Evolutionary conservation across 208 protist species (phyloP), one percentile per base, ranked within the genome.

Genomic region (Wallacemonas collosoma): DNA sequence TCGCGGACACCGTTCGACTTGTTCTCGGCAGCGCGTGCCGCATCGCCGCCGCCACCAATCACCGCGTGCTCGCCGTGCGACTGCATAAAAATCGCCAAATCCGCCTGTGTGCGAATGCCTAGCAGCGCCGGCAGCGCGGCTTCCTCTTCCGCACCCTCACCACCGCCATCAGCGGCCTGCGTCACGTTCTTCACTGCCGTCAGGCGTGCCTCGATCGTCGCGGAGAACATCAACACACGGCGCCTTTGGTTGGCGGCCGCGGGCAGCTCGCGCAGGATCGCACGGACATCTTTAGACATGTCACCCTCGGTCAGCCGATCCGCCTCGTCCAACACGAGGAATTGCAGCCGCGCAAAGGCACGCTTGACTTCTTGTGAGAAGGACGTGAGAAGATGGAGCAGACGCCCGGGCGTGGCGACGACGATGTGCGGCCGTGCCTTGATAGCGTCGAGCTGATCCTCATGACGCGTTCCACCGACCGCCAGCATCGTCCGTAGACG

Each of bases 261-360:
- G 6, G 62, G 72, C 35, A 93, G 80, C 45, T 75, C 61, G 8
- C 71, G 43, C 53, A 94, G 77, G 17, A 94, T 61, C 44, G 73
- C 48, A 36, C 63, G 72, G 41, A 90, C 85, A 54, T 94, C 89
- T 0, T 40, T n/a, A 36, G 75, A 73, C 9, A 96, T 89, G 61
- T 94, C 91, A 6, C 80, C 89, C 38, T 92, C 87, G 40, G 87
- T 94, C 26, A 96, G 76, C 1, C 88, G 79, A 62, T 97, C 92
- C 3, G 92, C 92, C 82, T 97, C 92, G 53, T 97, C 92, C 26
- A 97, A 73, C 36, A 97, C 90, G 12, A 97, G 68, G 72, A 91
- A 97, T 44, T 86, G 83, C 17, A 97, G 79, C 26, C 90, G 80
- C 8, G 61, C 64, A 58, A 97, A 91, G 54, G 88, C 91, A 15